Evolutionary conservation across 495 filamentous ascomycete species (phyloP).

Genomic region (Durotheca rogersii): DNA sequence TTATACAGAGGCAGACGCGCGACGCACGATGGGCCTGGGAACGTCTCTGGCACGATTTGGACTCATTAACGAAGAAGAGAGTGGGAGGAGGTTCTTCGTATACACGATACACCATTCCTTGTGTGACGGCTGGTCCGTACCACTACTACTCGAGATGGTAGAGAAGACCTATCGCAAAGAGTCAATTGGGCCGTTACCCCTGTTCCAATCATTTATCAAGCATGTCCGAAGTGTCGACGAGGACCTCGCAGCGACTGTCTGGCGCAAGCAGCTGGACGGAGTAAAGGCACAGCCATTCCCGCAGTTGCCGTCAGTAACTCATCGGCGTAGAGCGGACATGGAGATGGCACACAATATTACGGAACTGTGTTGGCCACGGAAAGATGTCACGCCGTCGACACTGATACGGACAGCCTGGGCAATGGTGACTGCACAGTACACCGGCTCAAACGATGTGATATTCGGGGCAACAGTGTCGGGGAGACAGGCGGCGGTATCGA

Average conservation of each 20-base stretch:
- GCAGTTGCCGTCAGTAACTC: slow-evolving; percentile 27
- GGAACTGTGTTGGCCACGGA: slow-evolving; percentile 11
- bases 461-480: slow-evolving; percentile 58
- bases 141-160: slow-evolving; percentile 49
- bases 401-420: slow-evolving; percentile 45
- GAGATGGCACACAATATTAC: slow-evolving; percentile 6
- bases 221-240: slow-evolving; percentile 13
- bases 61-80: not conserved
- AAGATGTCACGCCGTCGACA: slow-evolving; percentile 24
- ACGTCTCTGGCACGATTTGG: not conserved
- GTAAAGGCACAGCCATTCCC: slow-evolving; percentile 31
- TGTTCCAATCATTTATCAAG: slow-evolving; percentile 26
- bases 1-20: not conserved
- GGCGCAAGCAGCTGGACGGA: slow-evolving; percentile 25
- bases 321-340: slow-evolving; percentile 13
- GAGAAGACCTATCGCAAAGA: slow-evolving; percentile 30
- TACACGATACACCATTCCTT: slow-evolving; percentile 64
- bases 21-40: not conserved
- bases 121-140: slow-evolving; percentile 65
- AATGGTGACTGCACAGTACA: slow-evolving; percentile 34
- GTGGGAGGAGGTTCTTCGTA: slow-evolving; percentile 39
- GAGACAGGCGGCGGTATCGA: slow-evolving; percentile 46
- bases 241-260: slow-evolving; percentile 20
- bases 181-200: not conserved
- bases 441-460: slow-evolving; percentile 40